These are phyloP conservation scores for Amanita rimosa DNA, from an alignment of 768 basidiomycete species.

Conservation along the genomic window DNA sequence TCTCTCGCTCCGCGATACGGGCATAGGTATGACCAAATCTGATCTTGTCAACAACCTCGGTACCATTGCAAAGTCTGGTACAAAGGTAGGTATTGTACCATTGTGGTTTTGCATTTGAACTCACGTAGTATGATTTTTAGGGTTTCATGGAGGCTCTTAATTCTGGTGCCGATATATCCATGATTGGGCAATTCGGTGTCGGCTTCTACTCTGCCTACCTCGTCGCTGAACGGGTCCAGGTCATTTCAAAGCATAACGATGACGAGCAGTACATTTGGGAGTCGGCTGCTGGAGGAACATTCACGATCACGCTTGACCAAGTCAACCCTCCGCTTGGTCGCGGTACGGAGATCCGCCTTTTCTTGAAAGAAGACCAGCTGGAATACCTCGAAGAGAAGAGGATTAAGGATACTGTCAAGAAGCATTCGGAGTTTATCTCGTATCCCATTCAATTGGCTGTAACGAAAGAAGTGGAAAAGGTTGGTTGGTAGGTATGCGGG, in stretches of 20 bases:
- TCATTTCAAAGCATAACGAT: constrained; percentile 99
- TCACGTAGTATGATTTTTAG: constrained; percentile 27
- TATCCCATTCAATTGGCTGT: constrained; percentile 99
- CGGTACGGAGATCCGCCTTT: constrained; percentile 86
- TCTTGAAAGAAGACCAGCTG: constrained; percentile 96
- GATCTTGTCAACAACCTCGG: constrained; percentile 99
- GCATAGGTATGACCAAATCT: constrained; percentile 99
- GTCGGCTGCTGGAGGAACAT: constrained; percentile 98
- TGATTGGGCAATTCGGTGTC: constrained; percentile 99
- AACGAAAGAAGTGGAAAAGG: constrained; percentile 99
- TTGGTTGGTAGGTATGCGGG: constrained; percentile 26
- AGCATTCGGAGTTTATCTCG: constrained; percentile 99
- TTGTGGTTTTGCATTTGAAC: not conserved
- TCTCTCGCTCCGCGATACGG: constrained; percentile 86
- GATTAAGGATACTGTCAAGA: constrained; percentile 99
- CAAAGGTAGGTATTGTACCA: constrained; percentile 51
- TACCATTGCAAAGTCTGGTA: constrained; percentile 92
- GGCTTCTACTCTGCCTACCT: constrained; percentile 99
- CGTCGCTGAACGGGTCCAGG: constrained; percentile 96
- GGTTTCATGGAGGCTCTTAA: constrained; percentile 99
- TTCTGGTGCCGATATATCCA: constrained; percentile 83
- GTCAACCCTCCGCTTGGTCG: constrained; percentile 86
- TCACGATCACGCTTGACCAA: constrained; percentile 94
- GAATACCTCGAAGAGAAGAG: constrained; percentile 99
- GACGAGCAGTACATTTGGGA: constrained; percentile 99